Percentiles rank a stretch among this genome's conserved stretches.
Conservation (phyloP, 192 early-diverging fungal species). For the Linnemannia elongata region DNA sequence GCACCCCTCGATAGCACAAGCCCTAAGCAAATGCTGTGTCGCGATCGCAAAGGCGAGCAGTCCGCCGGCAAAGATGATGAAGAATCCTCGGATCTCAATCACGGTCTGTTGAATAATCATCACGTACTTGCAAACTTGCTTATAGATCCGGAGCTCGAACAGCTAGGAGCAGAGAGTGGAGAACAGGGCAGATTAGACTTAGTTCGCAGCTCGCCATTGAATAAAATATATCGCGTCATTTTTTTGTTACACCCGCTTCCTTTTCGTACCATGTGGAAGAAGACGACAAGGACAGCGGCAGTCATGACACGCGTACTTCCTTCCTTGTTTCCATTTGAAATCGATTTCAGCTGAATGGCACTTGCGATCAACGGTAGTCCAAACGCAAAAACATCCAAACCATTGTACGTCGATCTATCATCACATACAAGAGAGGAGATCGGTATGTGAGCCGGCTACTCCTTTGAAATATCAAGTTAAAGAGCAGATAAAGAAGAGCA, state of each 20-base stretch:
- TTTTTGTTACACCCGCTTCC: too few species aligned
- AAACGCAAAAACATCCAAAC: not conserved
- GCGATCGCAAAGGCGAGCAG: not conserved
- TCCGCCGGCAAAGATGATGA: conserved; percentile 1
- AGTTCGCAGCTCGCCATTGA: too few species aligned
- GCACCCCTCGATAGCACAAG: not conserved
- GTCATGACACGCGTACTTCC: not conserved
- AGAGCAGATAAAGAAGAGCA: not conserved
- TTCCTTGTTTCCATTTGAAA: not conserved
- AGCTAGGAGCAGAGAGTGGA: not conserved
- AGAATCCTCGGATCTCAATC: conserved; percentile 9
- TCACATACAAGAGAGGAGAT: not conserved
- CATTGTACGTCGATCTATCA: not conserved
- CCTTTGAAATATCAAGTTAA: not conserved
- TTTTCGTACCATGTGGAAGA: conserved; percentile 9
- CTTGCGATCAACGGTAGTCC: conserved; percentile 5
- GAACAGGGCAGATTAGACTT: too few species aligned
- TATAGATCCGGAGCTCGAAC: conserved; percentile 8
- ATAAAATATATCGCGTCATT: too few species aligned
- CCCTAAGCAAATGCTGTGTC: conserved; percentile 1
- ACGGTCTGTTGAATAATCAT: not conserved
- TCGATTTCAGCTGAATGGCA: not conserved
- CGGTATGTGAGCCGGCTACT: too few species aligned
- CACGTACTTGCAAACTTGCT: conserved; percentile 11
- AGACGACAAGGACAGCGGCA: not conserved